Percentiles rank a stretch among this genome's conserved stretches.
Conservation (phyloP, 805 yeast species). For the Blastobotrys robertii region DNA sequence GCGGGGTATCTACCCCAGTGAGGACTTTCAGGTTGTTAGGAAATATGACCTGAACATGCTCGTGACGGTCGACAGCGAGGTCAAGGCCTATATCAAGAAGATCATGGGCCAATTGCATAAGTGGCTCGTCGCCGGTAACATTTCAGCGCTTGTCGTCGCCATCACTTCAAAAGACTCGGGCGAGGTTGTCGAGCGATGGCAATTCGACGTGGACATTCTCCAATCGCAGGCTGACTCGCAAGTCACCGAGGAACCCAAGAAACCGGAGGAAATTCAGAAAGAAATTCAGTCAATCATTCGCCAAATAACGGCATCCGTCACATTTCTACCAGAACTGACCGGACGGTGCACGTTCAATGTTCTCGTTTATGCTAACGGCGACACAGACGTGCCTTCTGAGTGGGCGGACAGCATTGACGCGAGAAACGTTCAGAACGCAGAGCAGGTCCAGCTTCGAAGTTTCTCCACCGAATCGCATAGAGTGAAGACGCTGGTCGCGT, state of each 20-base stretch:
- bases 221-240: conserved; percentile 5
- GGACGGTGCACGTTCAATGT: conserved; percentile 72
- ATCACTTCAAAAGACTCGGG: conserved; percentile 59
- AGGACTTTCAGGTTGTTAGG: conserved; percentile 66
- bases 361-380: conserved; percentile 61
- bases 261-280: conserved; percentile 44
- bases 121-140: conserved; percentile 66
- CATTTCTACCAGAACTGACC: conserved; percentile 70
- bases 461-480: conserved; percentile 60
- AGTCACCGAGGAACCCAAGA: conserved; percentile 11
- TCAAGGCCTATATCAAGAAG: conserved; percentile 53
- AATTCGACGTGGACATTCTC: conserved; percentile 52
- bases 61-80: conserved; percentile 65
- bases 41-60: conserved; percentile 74
- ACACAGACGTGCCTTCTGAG: conserved; percentile 59
- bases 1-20: conserved; percentile 81
- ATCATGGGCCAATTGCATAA: conserved; percentile 58
- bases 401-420: conserved; percentile 71
- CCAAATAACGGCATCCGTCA: conserved; percentile 79
- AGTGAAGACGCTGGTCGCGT: conserved; percentile 64
- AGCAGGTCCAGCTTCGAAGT: conserved; percentile 57
- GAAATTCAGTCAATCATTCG: conserved; percentile 82
- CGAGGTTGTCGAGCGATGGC: conserved; percentile 78
- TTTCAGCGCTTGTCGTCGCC: conserved; percentile 60
- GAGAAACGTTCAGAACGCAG: conserved; percentile 47